These are phyloP conservation scores for Hyphodiscus hymeniophilus DNA, from an alignment of 495 filamentous ascomycete species.

Conservation along the genomic window DNA sequence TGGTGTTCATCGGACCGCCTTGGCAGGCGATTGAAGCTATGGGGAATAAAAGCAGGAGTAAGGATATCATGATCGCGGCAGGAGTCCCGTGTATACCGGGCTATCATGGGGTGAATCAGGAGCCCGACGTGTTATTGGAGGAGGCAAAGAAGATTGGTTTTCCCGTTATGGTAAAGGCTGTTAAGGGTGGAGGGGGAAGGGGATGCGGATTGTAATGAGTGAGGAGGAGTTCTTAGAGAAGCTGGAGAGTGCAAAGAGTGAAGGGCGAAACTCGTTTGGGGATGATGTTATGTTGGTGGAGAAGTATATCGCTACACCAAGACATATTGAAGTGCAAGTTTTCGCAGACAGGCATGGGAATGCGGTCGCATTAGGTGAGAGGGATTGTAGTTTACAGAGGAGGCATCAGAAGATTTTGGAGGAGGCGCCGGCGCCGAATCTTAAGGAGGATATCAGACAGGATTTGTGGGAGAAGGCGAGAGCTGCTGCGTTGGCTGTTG, in stretches of 20 bases:
- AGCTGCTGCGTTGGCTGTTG: conserved; percentile 81
- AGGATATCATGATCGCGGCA: conserved; percentile 91
- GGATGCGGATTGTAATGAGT: conserved; percentile 86
- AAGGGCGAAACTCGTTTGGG: conserved; percentile 86
- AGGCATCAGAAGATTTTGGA: conserved; percentile 97
- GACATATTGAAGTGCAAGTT: conserved; percentile 96
- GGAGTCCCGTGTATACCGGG: conserved; percentile 94
- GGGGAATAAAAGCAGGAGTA: conserved; percentile 87
- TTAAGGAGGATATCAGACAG: conserved; percentile 68
- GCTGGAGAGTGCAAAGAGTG: conserved; percentile 78
- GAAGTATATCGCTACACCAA: conserved; percentile 88
- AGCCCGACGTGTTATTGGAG: conserved; percentile 55
- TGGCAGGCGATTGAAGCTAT: conserved; percentile 91
- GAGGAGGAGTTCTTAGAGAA: conserved; percentile 74
- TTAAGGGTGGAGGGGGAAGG: conserved; percentile 93
- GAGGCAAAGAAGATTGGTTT: conserved; percentile 79
- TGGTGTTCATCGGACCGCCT: conserved; percentile 92
- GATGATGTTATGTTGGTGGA: conserved; percentile 96
- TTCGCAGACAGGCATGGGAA: conserved; percentile 90
- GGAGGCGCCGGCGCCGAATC: conserved; percentile 85
- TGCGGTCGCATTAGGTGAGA: conserved; percentile 74
- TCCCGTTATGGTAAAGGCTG: conserved; percentile 92
- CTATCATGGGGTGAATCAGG: conserved; percentile 86
- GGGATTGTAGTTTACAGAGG: conserved; percentile 81
- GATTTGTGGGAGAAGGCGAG: conserved; percentile 93